Evolutionary conservation across 345 rosid species (phyloP).

Genomic region (Durio zibethinus): DNA sequence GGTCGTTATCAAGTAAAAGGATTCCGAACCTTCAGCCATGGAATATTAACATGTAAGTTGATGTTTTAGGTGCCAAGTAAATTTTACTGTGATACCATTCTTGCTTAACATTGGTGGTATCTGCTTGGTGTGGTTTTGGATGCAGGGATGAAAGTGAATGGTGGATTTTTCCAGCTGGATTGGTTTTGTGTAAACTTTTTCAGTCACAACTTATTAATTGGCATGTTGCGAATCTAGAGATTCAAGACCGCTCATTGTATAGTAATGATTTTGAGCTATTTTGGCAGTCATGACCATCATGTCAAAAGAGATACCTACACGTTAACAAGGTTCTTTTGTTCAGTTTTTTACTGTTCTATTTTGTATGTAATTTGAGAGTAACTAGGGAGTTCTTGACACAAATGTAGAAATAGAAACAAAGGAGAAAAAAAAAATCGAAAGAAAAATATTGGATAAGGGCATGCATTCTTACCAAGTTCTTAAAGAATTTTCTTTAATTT

Average conservation of each 20-base stretch:
- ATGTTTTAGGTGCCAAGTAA: background rate
- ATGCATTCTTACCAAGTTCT: too few relatives aligned
- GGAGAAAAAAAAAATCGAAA: background rate
- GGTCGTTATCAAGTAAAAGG: conserved; percentile 59
- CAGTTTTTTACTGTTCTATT: background rate
- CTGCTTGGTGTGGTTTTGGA: conserved; percentile 8
- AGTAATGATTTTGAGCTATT: conserved; percentile 80
- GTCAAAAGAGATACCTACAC: conserved; percentile 13
- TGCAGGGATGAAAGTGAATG: conserved; percentile 99
- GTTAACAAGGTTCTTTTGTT: conserved; percentile 16
- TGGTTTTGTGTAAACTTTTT: conserved; percentile 79
- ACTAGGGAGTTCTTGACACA: conserved; percentile 29
- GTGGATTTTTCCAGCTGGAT: conserved; percentile 98
- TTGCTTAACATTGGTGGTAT: background rate
- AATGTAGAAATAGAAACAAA: conserved; percentile 25
- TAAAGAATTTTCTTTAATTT: background rate
- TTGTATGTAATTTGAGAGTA: conserved; percentile 30
- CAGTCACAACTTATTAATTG: conserved; percentile 93
- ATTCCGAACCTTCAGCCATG: conserved; percentile 75
- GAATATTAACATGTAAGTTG: conserved; percentile 95
- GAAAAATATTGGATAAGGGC: conserved; percentile 23
- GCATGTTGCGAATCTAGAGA: conserved; percentile 96
- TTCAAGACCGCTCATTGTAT: conserved; percentile 97
- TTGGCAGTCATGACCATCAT: conserved; percentile 79
- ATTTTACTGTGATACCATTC: background rate